phyloP scores from a whole-genome alignment of 1,284 basidiomycete genomes.

The Microbotryum scabiosae region DNA sequence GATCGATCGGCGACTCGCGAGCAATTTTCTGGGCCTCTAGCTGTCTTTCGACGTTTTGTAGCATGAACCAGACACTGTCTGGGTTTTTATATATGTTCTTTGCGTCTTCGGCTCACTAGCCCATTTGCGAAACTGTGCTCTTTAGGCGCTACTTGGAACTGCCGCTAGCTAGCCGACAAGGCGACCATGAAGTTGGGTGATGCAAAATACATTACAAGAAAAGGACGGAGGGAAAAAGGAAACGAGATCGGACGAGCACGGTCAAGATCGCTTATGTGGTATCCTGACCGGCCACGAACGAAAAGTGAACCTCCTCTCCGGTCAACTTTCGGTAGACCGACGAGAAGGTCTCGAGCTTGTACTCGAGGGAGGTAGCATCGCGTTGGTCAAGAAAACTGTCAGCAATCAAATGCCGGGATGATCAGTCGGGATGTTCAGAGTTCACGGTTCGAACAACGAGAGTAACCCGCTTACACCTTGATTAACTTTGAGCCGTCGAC shows the following conservation, averaged over 20 bases:
- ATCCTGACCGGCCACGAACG: neutral
- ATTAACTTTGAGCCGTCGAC: slow-evolving; percentile 85
- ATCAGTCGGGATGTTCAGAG: neutral
- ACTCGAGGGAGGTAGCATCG: slow-evolving; percentile 96
- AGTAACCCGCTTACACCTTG: slow-evolving; percentile 94
- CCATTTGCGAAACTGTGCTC: too few relatives aligned
- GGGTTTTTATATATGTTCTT: too few relatives aligned
- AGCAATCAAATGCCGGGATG: neutral
- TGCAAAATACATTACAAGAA: too few relatives aligned
- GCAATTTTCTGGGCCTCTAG: too few relatives aligned
- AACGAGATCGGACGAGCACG: neutral
- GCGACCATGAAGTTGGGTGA: too few relatives aligned
- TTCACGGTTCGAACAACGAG: slow-evolving; percentile 3
- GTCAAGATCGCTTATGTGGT: neutral
- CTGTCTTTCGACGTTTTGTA: too few relatives aligned
- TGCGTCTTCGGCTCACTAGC: too few relatives aligned
- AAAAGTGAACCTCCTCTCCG: slow-evolving; percentile 72
- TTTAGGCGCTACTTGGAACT: too few relatives aligned
- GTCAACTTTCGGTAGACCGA: slow-evolving; percentile 86
- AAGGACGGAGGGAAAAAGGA: neutral
- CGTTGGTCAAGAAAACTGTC: slow-evolving; percentile 91
- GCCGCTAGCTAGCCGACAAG: too few relatives aligned
- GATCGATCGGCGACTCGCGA: too few relatives aligned
- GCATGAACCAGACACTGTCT: too few relatives aligned
- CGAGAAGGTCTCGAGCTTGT: slow-evolving; percentile 97